These are phyloP conservation scores for Moelleriella libera DNA, from an alignment of 2,329 filamentous ascomycete species.

Conservation along the genomic window DNA sequence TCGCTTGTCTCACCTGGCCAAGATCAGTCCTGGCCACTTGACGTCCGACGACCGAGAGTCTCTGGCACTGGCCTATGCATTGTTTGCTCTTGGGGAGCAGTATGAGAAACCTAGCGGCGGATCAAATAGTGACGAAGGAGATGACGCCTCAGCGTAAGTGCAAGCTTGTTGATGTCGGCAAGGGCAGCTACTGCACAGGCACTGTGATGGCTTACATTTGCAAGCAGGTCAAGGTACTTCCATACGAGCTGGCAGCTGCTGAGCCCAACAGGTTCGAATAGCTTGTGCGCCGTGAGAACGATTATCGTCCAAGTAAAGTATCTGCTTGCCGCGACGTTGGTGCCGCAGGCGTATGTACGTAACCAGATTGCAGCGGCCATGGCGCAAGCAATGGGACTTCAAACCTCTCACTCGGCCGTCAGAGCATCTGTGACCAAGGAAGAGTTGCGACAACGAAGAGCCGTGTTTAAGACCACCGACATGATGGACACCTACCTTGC, in stretches of 20 bases:
- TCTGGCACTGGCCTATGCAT: not conserved
- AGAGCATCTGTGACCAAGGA: not conserved
- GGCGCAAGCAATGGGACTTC: not conserved
- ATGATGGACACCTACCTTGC: not conserved
- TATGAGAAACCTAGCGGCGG: not conserved
- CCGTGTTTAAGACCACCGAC: not conserved
- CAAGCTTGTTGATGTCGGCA: not conserved
- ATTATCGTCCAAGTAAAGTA: not conserved
- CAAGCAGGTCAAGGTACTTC: not conserved
- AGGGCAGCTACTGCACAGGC: not conserved
- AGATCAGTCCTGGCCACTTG: not conserved
- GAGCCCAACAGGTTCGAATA: not conserved
- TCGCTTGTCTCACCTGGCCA: not conserved
- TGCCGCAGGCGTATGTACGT: not conserved
- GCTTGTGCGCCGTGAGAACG: not conserved
- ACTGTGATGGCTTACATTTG: not conserved
- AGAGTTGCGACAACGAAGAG: not conserved
- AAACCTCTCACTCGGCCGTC: not conserved
- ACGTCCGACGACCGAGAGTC: not conserved
- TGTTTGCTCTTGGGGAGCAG: not conserved
- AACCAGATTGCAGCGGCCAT: not conserved
- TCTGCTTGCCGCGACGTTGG: not conserved
- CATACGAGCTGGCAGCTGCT: not conserved
- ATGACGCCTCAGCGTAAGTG: not conserved
- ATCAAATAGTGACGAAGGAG: too few species aligned